These are phyloP conservation scores for Globisporangium orthogonon DNA, from an alignment of 352 stramenopile genomes.

Conservation along the genomic window DNA sequence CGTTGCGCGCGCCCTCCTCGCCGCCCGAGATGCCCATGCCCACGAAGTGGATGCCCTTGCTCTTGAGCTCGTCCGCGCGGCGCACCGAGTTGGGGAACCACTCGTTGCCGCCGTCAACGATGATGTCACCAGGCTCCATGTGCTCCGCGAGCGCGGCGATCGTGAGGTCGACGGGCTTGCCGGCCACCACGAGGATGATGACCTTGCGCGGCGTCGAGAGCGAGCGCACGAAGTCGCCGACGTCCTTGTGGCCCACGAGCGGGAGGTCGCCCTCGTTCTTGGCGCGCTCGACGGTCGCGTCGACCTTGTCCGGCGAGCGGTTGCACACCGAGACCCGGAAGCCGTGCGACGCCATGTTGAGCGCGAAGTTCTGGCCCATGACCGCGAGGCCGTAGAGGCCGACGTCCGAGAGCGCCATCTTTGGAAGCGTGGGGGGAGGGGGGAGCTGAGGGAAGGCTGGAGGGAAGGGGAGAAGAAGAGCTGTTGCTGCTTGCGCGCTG, in stretches of 20 bases:
- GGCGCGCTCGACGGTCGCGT: slow-evolving; percentile 92
- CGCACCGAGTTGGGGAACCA: slow-evolving; percentile 98
- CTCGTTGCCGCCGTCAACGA: slow-evolving; percentile 99
- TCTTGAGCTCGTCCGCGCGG: slow-evolving; percentile 88
- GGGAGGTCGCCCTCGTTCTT: slow-evolving; percentile 94
- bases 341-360: slow-evolving; percentile 98
- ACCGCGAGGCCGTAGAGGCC: slow-evolving; percentile 90
- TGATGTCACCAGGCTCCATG: slow-evolving; percentile 94
- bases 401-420: slow-evolving; percentile 76
- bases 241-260: slow-evolving; percentile 90
- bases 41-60: slow-evolving; percentile 96
- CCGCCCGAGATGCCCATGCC: slow-evolving; percentile 98
- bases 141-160: slow-evolving; percentile 83
- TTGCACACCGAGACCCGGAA: slow-evolving; percentile 97
- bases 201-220: slow-evolving; percentile 95
- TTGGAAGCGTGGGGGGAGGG: slow-evolving; percentile 1
- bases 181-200: slow-evolving; percentile 98
- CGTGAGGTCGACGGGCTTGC: slow-evolving; percentile 93
- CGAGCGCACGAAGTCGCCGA: slow-evolving; percentile 90
- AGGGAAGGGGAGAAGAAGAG: background rate
- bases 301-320: slow-evolving; percentile 94
- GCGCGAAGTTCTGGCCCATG: slow-evolving; percentile 98
- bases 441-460: slow-evolving; percentile 1
- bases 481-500: slow-evolving; percentile 3
- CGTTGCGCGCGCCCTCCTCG: slow-evolving; percentile 97